Evolutionary conservation across 768 basidiomycete species (phyloP), one percentile per base, ranked within the genome.

Genomic region (Crucibulum laeve): DNA sequence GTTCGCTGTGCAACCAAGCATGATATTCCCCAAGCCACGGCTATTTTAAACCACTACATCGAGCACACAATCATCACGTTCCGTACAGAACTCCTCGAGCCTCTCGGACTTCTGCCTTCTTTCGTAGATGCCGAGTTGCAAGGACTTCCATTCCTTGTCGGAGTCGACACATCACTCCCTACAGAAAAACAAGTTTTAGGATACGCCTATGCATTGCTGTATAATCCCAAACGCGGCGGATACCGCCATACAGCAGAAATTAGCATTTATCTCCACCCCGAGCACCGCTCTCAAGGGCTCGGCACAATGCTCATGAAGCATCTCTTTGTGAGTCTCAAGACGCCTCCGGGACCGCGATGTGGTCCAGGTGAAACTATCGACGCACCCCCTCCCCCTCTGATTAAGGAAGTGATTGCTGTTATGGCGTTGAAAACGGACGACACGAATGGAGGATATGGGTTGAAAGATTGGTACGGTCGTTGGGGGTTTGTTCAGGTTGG

Each of bases 231-330:
- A n/a, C 53, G 50, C 43, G 23, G 38, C n/a, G 51, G 52, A 3
- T 55, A 59, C 39, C 42, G 46, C 14, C 50, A 56, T 38, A 56
- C 53, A 14, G 55, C 43, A 10, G 55, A 56, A 26, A 50, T 59
- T 4, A 51, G 51, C 5, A 43, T 59, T 7, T 57, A 52, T 30
- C 41, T 54, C 23, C 46, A 50, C 26, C 53, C 46, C 1, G 50
- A 46, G 8, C 40, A 46, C 11, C 52, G 33, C 25, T 28, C 28
- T 6, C 33, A 38, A 3, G 53, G 56, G 5, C 25, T 52, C 10
- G 54, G 53, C 5, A 42, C 47, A 1, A 26, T 25, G 15, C 24
- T 55, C 25, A 49, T 57, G 54, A 36, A 23, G 38, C 15, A 22
- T 15, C 15, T 32, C 11, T 11, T 32, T 2, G 28, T 11, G 28